Conservation (phyloP, 2,329 filamentous ascomycete species). For the Fusarium buharicum region DNA sequence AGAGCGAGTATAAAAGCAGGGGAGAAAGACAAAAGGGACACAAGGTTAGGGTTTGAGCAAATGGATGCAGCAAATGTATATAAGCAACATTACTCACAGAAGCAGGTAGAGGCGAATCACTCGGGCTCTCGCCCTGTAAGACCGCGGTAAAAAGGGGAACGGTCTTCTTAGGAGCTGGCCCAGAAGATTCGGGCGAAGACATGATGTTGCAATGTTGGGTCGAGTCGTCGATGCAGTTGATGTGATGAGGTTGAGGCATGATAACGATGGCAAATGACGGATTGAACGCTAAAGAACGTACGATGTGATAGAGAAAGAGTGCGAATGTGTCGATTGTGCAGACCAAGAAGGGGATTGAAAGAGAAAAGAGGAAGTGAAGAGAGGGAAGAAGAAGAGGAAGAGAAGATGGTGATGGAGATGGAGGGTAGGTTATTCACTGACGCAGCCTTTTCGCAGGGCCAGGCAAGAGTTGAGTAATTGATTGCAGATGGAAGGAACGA, state of each 20-base stretch:
- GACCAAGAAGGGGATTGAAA: constrained; percentile 35
- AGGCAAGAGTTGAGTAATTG: constrained; percentile 23
- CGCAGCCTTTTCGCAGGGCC: constrained; percentile 35
- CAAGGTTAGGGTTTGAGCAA: background rate
- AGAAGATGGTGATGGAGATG: constrained; percentile 23
- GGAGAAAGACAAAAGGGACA: background rate
- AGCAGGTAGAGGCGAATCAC: constrained; percentile 26
- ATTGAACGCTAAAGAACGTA: constrained; percentile 43
- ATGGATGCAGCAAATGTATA: background rate
- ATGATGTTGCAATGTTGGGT: constrained; percentile 38
- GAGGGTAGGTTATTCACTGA: constrained; percentile 46
- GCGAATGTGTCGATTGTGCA: constrained; percentile 38
- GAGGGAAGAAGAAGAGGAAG: constrained; percentile 19
- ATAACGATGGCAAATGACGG: constrained; percentile 44
- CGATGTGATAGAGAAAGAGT: constrained; percentile 46
- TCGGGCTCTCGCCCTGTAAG: constrained; percentile 39
- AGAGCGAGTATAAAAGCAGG: background rate
- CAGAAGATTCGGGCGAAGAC: constrained; percentile 46
- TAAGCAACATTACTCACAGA: constrained; percentile 34
- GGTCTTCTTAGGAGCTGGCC: constrained; percentile 45
- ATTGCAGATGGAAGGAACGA: constrained; percentile 41
- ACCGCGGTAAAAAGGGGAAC: constrained; percentile 22
- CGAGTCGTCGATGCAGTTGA: constrained; percentile 10
- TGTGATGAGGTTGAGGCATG: constrained; percentile 18
- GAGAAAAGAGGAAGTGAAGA: constrained; percentile 24